phyloP scores from a whole-genome alignment of 257 asterid species.

The Parsonsia alboflavescens region DNA sequence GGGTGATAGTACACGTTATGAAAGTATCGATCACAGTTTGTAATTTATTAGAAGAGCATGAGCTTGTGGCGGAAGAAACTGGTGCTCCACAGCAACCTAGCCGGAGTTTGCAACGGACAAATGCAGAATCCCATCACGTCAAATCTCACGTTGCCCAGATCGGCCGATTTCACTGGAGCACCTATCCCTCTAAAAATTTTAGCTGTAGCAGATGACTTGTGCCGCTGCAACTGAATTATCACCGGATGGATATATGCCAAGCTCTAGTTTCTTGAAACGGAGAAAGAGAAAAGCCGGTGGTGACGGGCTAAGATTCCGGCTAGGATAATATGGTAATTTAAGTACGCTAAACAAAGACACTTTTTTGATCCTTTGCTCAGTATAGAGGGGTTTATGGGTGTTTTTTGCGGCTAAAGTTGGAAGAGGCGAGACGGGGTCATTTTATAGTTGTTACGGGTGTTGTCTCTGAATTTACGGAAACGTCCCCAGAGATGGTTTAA shows the following conservation, averaged over 20 bases:
- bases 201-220: background rate
- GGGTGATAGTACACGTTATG: background rate
- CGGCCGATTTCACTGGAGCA: constrained; percentile 21
- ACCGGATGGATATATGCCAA: background rate
- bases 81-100: constrained; percentile 95
- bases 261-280: background rate
- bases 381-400: constrained; percentile 8
- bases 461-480: constrained; percentile 11
- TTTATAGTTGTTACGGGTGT: constrained; percentile 18
- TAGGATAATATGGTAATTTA: constrained; percentile 18
- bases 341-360: background rate
- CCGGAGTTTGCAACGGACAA: constrained; percentile 88
- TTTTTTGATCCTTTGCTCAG: background rate
- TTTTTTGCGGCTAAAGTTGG: constrained; percentile 46
- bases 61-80: constrained; percentile 99
- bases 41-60: constrained; percentile 55
- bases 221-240: background rate
- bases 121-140: constrained; percentile 93
- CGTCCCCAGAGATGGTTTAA: constrained; percentile 22
- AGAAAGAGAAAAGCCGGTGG: background rate
- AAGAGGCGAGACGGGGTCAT: constrained; percentile 20
- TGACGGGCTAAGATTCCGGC: constrained; percentile 21
- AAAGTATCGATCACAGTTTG: no score
- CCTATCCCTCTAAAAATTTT: background rate
- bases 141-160: constrained; percentile 51